Conservation (phyloP, 768 basidiomycete genomes). For the Amanita fuliginea region DNA sequence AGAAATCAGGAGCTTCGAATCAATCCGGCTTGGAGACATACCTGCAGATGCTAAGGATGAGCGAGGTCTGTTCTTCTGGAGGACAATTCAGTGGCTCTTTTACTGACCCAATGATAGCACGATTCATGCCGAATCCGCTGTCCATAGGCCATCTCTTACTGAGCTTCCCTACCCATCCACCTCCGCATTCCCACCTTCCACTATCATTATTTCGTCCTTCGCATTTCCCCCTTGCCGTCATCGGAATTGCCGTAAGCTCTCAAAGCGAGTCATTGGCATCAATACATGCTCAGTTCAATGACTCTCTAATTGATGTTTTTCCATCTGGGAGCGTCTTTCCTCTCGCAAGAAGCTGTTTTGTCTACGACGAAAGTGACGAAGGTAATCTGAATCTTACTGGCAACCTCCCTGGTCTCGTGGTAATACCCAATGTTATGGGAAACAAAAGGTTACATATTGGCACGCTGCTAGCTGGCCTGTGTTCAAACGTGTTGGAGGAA, state of each 20-base stretch:
- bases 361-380: slow-evolving; percentile 68
- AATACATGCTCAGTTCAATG: slow-evolving; percentile 57
- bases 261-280: slow-evolving; percentile 35
- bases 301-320: slow-evolving; percentile 52
- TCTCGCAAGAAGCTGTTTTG: slow-evolving; percentile 72
- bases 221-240: slow-evolving; percentile 76
- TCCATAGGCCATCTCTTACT: slow-evolving; percentile 79
- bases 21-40: slow-evolving; percentile 72
- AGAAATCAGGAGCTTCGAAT: slow-evolving; percentile 64
- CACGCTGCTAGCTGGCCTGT: slow-evolving; percentile 80
- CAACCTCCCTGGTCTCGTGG: slow-evolving; percentile 50
- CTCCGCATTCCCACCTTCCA: slow-evolving; percentile 52
- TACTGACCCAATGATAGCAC: slow-evolving; percentile 30
- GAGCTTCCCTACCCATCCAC: slow-evolving; percentile 66
- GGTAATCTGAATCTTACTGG: slow-evolving; percentile 46
- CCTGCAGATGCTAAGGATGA: slow-evolving; percentile 72
- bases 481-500: slow-evolving; percentile 77
- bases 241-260: slow-evolving; percentile 74
- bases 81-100: neutral
- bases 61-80: slow-evolving; percentile 39
- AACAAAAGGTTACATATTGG: slow-evolving; percentile 85
- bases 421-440: slow-evolving; percentile 79
- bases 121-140: slow-evolving; percentile 71
- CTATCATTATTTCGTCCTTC: slow-evolving; percentile 70
- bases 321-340: slow-evolving; percentile 61